Conservation (phyloP, 1,139 yeast species). For the Zygosaccharomyces pseudobailii region DNA sequence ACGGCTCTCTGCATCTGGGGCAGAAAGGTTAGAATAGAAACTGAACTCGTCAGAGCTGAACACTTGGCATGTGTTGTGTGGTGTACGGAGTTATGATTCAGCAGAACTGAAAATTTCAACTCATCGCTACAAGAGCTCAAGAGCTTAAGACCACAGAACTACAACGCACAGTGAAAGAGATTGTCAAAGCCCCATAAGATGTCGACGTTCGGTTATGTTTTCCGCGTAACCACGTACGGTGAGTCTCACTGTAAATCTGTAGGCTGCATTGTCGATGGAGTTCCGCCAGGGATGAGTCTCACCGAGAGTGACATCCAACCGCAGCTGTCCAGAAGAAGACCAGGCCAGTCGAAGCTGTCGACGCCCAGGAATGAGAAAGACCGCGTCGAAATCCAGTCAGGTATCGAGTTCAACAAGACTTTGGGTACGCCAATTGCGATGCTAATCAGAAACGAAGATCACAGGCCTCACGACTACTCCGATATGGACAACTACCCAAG, state of each 20-base stretch:
- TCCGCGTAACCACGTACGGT: conserved; percentile 90
- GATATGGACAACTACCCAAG: conserved; percentile 95
- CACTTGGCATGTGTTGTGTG: neutral
- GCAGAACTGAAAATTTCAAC: neutral
- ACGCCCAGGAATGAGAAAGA: conserved; percentile 97
- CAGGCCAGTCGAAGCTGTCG: conserved; percentile 88
- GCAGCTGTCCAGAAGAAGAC: conserved; percentile 93
- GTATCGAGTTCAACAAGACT: conserved; percentile 86
- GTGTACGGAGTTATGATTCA: neutral
- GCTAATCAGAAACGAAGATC: conserved; percentile 91
- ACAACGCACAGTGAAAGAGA: neutral
- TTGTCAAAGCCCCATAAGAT: conserved; percentile 29
- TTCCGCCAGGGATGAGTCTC: conserved; percentile 88
- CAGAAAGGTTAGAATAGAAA: too few relatives aligned
- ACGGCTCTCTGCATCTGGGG: too few relatives aligned
- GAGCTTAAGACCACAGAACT: neutral
- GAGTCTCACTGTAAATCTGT: conserved; percentile 98
- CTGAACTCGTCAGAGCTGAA: too few relatives aligned
- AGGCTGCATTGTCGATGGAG: conserved; percentile 97
- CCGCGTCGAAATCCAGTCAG: conserved; percentile 86
- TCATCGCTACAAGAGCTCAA: neutral
- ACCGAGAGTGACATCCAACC: conserved; percentile 90
- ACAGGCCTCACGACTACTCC: conserved; percentile 90
- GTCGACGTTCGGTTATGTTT: conserved; percentile 62
- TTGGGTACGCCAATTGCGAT: conserved; percentile 94